Percentiles rank a stretch among this genome's conserved stretches.
Evolutionary conservation across 805 yeast species (phyloP).

Genomic region (Ogataea henricii): DNA sequence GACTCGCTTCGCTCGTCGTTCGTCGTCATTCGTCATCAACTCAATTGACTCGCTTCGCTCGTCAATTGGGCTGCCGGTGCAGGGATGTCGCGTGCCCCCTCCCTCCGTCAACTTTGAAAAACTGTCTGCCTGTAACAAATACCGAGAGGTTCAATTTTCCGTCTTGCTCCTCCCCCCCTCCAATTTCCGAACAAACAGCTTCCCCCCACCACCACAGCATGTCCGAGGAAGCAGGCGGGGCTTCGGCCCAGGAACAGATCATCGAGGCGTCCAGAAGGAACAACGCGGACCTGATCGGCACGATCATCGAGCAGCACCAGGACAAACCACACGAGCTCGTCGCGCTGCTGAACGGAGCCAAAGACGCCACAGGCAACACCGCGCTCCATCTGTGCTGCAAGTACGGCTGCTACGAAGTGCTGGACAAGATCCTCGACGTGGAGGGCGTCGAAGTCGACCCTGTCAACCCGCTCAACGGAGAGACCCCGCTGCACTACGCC

Average conservation of each 20-base stretch:
- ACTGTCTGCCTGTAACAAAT: no score
- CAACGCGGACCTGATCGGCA: constrained; percentile 71
- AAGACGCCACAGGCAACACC: constrained; percentile 76
- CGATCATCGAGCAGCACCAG: constrained; percentile 43
- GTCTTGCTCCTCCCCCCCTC: no score
- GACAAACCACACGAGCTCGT: constrained; percentile 42
- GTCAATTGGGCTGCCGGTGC: no score
- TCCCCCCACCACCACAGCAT: not conserved
- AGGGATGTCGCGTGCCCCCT: no score
- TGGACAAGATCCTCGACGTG: constrained; percentile 79
- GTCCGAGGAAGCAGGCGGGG: constrained; percentile 48
- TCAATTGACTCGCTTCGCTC: no score
- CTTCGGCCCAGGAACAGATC: constrained; percentile 74
- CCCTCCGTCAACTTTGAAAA: no score
- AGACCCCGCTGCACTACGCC: constrained; percentile 88
- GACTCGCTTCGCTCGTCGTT: no score
- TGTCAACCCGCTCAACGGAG: constrained; percentile 65
- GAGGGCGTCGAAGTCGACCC: constrained; percentile 94
- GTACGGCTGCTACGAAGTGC: constrained; percentile 81
- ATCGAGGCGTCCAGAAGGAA: constrained; percentile 87
- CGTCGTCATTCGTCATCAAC: no score
- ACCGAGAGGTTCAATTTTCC: no score
- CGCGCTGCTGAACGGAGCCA: constrained; percentile 63
- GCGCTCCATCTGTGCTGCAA: constrained; percentile 81
- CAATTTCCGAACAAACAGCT: no score